Evolutionary conservation across 176 grass and related monocot genomes (phyloP).

Genomic region (Alloteropsis semialata): DNA sequence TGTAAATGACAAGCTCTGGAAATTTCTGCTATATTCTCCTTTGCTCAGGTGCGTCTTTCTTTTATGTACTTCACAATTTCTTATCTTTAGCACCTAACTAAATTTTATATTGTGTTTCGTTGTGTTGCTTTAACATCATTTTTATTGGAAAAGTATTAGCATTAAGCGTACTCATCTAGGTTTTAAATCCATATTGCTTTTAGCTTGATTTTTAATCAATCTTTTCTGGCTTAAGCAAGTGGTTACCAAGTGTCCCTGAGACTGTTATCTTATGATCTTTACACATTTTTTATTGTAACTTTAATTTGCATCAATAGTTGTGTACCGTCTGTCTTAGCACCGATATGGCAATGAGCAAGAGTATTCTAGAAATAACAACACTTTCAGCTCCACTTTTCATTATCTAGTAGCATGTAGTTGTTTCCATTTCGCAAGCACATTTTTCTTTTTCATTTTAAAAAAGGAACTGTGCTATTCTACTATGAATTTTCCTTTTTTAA

Average conservation of each 20-base stretch:
- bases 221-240: neutral
- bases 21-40: constrained; percentile 1
- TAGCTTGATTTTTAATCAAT: neutral
- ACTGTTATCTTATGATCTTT: neutral
- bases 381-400: neutral
- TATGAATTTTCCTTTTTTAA: neutral
- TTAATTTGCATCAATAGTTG: neutral
- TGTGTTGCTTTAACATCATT: constrained; percentile 1
- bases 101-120: neutral
- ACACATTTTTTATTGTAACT: neutral
- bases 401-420: neutral
- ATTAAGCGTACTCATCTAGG: neutral
- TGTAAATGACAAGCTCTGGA: constrained; percentile 3
- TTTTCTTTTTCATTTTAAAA: neutral
- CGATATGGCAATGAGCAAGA: neutral
- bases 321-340: neutral
- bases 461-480: neutral
- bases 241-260: constrained; percentile 2
- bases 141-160: constrained; percentile 6
- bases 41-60: constrained; percentile 2
- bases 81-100: neutral
- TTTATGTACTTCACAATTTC: constrained; percentile 3
- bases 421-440: constrained; percentile 8
- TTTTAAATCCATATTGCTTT: neutral
- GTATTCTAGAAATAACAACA: constrained; percentile 1